Evolutionary conservation across 116 monocot genomes (phyloP).

Genomic region (Cymodocea nodosa): DNA sequence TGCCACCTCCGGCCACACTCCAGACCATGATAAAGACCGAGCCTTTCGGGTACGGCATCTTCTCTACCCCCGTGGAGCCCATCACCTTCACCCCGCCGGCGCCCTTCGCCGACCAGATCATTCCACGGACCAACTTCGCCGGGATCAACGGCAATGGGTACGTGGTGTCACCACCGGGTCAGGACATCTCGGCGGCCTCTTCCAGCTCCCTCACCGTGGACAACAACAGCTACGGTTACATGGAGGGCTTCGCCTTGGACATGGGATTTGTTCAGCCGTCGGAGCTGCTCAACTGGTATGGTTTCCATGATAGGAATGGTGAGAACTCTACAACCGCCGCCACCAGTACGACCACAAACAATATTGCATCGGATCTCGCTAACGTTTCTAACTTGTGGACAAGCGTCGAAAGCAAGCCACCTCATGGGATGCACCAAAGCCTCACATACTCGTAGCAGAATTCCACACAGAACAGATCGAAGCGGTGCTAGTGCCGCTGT

Average conservation of each 20-base stretch:
- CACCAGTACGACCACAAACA: neutral
- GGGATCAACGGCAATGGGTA: neutral
- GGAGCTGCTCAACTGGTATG: constrained; percentile 5
- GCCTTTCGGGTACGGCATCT: neutral
- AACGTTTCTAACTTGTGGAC: constrained; percentile 3
- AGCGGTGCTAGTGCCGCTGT: neutral
- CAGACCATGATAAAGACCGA: neutral
- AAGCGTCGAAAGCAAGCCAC: neutral
- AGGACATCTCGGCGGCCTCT: constrained; percentile 9
- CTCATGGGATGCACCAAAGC: constrained; percentile 5
- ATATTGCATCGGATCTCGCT: neutral
- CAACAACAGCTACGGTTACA: constrained; percentile 4
- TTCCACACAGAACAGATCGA: neutral
- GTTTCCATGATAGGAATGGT: neutral
- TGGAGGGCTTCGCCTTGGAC: neutral
- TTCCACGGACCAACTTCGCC: neutral
- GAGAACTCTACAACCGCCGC: neutral
- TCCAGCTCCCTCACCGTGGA: constrained; percentile 7
- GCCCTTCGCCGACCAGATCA: neutral
- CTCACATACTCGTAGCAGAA: constrained; percentile 4
- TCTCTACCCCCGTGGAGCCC: neutral
- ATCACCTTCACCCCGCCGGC: too few species aligned
- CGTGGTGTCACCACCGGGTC: constrained; percentile 4
- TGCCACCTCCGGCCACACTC: too few species aligned
- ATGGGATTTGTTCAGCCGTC: neutral